These are phyloP conservation scores for Centaurea solstitialis DNA, from an alignment of 129 eudicot species.

Conservation along the genomic window DNA sequence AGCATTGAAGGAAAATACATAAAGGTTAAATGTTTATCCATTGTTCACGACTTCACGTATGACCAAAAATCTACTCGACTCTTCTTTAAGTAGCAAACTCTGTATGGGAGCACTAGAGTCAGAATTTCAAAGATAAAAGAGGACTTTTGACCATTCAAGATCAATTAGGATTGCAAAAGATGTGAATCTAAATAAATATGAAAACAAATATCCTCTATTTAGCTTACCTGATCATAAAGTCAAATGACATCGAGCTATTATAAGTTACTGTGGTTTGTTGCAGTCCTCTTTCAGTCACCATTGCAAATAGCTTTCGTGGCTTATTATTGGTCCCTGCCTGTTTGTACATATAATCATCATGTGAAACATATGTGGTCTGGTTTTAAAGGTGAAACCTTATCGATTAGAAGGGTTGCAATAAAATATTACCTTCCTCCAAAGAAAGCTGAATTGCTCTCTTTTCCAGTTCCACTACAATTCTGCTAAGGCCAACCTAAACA, in stretches of 20 bases:
- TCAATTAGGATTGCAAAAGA: not conserved
- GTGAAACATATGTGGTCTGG: slow-evolving; percentile 98
- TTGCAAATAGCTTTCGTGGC: slow-evolving; percentile 68
- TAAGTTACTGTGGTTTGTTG: slow-evolving; percentile 71
- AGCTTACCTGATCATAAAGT: slow-evolving; percentile 81
- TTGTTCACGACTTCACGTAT: too few species aligned
- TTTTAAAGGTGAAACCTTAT: too few species aligned
- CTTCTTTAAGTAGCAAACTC: not conserved
- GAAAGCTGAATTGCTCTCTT: too few species aligned
- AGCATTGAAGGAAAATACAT: too few species aligned
- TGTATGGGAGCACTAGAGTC: not conserved
- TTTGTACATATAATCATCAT: slow-evolving; percentile 97
- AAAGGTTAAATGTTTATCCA: too few species aligned
- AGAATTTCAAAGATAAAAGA: not conserved
- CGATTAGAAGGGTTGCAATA: too few species aligned
- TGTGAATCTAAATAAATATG: not conserved
- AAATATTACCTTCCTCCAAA: too few species aligned
- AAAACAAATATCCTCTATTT: not conserved
- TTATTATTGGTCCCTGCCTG: slow-evolving; percentile 81
- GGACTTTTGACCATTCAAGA: not conserved
- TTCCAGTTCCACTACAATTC: too few species aligned
- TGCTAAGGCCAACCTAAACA: too few species aligned
- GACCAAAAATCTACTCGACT: too few species aligned
- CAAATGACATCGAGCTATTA: slow-evolving; percentile 92
- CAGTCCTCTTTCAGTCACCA: slow-evolving; percentile 80